These are phyloP conservation scores for Aphanomyces invadans DNA, from an alignment of 352 stramenopile genomes.

Conservation along the genomic window DNA sequence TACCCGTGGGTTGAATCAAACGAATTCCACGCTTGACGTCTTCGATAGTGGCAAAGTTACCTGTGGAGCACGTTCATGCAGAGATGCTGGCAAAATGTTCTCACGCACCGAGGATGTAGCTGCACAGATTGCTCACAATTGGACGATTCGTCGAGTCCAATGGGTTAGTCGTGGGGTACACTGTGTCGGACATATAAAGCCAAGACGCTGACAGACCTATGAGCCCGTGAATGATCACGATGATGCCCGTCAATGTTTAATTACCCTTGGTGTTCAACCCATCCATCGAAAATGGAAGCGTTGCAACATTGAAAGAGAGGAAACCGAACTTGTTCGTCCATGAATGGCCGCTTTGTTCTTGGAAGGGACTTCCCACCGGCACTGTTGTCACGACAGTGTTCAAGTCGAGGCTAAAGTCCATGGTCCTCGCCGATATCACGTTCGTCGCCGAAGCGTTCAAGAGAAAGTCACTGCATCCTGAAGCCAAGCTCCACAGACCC, in stretches of 20 bases:
- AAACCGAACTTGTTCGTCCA: conserved; percentile 42
- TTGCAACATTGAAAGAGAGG: conserved; percentile 43
- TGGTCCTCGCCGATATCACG: conserved; percentile 43
- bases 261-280: conserved; percentile 43
- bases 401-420: conserved; percentile 52
- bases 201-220: conserved; percentile 41
- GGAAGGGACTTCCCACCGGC: conserved; percentile 35
- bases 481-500: neutral
- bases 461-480: conserved; percentile 50
- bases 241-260: no score
- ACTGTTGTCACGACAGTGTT: conserved; percentile 39
- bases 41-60: conserved; percentile 53
- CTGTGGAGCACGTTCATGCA: conserved; percentile 53
- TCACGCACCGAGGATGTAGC: conserved; percentile 46
- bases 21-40: conserved; percentile 45
- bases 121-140: conserved; percentile 48
- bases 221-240: no score
- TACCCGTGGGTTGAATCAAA: conserved; percentile 46
- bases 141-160: conserved; percentile 36
- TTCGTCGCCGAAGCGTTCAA: conserved; percentile 32
- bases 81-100: neutral
- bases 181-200: conserved; percentile 39
- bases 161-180: conserved; percentile 41
- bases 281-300: conserved; percentile 41
- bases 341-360: conserved; percentile 37